Evolutionary conservation across 2,329 filamentous ascomycete species (phyloP), one percentile per base, ranked within the genome.

Genomic region (Iodosphaeria phyllophila): DNA sequence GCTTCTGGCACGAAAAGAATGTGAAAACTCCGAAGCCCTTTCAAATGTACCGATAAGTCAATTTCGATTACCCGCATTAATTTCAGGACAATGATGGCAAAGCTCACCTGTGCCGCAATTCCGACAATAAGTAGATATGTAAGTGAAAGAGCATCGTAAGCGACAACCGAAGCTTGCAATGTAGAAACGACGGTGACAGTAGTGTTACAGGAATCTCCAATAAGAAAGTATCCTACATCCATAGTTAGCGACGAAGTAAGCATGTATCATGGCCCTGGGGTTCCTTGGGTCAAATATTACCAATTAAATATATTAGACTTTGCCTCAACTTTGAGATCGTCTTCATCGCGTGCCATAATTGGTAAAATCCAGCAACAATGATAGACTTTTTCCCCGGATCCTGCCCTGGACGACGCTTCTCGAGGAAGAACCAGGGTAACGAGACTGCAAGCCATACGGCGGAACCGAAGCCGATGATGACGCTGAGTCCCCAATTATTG

Each of bases 171-270:
- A 34, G 75, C 75, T 38, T 77, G 73, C 5, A 75, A 44, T 0
- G 69, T 76, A 1, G 51, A 56, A 16, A 77, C 67, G 13, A 77
- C 69, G 0, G 73, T 76, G 5, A 75, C 66, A 0, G 71, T 74
- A 0, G 73, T 78, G 41, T 76, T 76, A 18, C 76, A 52, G 1
- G 64, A 70, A 43, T 77, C 73, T n/a, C 68, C 71, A 0, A 77
- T 58, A 2, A 77, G 51, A 39, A 77, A 76, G 38, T 74, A 77
- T 3, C 64, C 68, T 20, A 68, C 56, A 0, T n/a, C n/a, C n/a
- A n/a, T n/a, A n/a, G n/a, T n/a, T n/a, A n/a, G n/a, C n/a, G n/a
- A n/a, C n/a, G n/a, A n/a, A n/a, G n/a, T n/a, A n/a, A n/a, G n/a
- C n/a, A n/a, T n/a, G n/a, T n/a, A n/a, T n/a, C n/a, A n/a, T n/a